Evolutionary conservation across 257 asterid genomes (phyloP).

Genomic region (Nicotiana knightiana): DNA sequence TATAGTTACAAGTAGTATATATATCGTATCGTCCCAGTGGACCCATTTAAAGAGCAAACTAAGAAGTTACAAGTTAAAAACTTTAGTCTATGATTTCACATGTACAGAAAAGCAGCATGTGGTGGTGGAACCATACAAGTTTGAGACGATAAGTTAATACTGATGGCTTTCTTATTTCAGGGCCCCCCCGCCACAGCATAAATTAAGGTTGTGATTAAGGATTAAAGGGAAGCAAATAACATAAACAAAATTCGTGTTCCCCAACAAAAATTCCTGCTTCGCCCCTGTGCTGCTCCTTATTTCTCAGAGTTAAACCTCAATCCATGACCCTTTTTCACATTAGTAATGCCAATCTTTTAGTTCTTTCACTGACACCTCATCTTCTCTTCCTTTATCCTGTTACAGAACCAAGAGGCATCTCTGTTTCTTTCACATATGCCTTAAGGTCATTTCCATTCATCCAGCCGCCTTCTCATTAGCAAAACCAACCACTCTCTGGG

Average conservation of each 20-base stretch:
- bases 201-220: neutral
- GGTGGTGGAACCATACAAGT: no score
- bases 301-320: neutral
- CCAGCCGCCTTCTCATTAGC: neutral
- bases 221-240: neutral
- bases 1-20: neutral
- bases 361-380: neutral
- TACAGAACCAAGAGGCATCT: neutral
- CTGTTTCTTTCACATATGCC: neutral
- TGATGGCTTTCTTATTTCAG: neutral
- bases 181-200: neutral
- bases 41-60: no score
- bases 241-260: neutral
- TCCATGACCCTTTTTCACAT: neutral
- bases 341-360: neutral
- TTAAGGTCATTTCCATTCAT: conserved; percentile 1
- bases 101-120: no score
- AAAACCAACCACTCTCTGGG: neutral
- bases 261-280: neutral
- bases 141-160: no score
- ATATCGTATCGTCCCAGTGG: neutral
- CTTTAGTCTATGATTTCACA: no score
- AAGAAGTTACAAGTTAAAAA: no score
- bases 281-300: neutral
- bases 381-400: neutral